Percentiles rank a stretch among this genome's conserved stretches.
phyloP scores from a whole-genome alignment of 257 asterid genomes.

The Primulina eburnea region DNA sequence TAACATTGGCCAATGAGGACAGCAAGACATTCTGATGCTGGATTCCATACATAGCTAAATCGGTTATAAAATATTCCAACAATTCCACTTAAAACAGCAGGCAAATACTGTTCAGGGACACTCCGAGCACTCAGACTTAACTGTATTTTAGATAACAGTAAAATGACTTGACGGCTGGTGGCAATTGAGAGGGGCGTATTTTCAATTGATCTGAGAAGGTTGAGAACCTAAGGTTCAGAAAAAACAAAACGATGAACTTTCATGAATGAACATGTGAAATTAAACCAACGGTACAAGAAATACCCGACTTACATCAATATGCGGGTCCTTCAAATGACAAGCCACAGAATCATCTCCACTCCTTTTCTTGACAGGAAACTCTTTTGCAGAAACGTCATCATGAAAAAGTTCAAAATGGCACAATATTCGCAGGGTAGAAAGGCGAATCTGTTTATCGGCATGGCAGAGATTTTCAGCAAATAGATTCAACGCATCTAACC shows the following conservation, averaged over 20 bases:
- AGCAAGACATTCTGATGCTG: conserved; percentile 75
- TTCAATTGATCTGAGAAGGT: conserved; percentile 67
- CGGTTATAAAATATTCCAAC: conserved; percentile 78
- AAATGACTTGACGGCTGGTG: conserved; percentile 62
- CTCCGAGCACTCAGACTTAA: conserved; percentile 51
- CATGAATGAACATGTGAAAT: conserved; percentile 14
- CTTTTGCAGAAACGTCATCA: conserved; percentile 30
- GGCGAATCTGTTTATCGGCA: conserved; percentile 58
- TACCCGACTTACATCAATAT: conserved; percentile 39
- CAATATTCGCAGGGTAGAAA: conserved; percentile 72
- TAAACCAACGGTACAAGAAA: conserved; percentile 14
- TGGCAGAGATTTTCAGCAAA: conserved; percentile 70
- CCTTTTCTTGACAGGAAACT: conserved; percentile 37
- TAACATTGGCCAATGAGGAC: conserved; percentile 52
- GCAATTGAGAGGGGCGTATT: conserved; percentile 57
- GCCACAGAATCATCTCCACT: conserved; percentile 36
- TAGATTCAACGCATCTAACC: conserved; percentile 45
- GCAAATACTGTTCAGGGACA: conserved; percentile 56
- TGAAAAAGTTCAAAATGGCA: conserved; percentile 65
- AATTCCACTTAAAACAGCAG: conserved; percentile 59
- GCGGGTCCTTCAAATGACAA: conserved; percentile 33
- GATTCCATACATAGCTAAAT: conserved; percentile 62
- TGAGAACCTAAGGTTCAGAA: conserved; percentile 61
- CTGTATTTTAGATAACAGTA: conserved; percentile 65
- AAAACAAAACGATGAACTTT: conserved; percentile 14